Conservation (phyloP, 495 filamentous ascomycete genomes). For the Talaromyces adpressus region DNA sequence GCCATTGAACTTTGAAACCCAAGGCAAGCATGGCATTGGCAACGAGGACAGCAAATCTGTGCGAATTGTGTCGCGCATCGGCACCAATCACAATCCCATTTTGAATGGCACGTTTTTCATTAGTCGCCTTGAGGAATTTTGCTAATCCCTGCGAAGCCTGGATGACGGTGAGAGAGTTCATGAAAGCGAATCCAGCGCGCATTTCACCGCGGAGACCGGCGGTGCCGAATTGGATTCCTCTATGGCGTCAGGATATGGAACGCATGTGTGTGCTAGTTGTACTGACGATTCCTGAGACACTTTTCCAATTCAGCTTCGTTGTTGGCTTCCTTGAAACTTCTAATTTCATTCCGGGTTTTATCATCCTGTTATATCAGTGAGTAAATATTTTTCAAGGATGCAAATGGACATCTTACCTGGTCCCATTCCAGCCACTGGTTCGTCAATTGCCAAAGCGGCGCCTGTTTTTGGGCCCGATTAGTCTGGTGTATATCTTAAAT, state of each 20-base stretch:
- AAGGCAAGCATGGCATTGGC: conserved; percentile 58
- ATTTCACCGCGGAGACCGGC: conserved; percentile 63
- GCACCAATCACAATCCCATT: conserved; percentile 57
- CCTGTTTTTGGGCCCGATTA: background rate
- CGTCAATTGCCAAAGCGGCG: conserved; percentile 14
- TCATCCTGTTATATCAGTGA: conserved; percentile 34
- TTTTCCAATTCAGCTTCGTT: conserved; percentile 46
- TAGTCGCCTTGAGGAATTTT: conserved; percentile 44
- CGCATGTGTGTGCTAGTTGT: background rate
- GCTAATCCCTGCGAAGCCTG: conserved; percentile 69
- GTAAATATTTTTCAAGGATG: background rate
- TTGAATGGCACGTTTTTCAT: conserved; percentile 28
- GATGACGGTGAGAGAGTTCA: conserved; percentile 65
- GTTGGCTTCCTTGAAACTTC: conserved; percentile 41
- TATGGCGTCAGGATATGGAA: conserved; percentile 8
- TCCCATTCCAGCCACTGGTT: conserved; percentile 60
- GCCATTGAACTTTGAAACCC: conserved; percentile 56
- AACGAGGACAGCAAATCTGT: conserved; percentile 55
- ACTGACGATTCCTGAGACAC: conserved; percentile 47
- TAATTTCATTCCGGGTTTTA: conserved; percentile 52
- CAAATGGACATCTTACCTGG: conserved; percentile 29
- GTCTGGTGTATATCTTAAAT: too few relatives aligned
- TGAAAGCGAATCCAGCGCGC: conserved; percentile 62
- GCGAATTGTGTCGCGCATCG: conserved; percentile 63
- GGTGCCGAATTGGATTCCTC: conserved; percentile 63